Evolutionary conservation across 257 asterid genomes (phyloP), one percentile per base, ranked within the genome.

Genomic region (Knoxia roxburghii): DNA sequence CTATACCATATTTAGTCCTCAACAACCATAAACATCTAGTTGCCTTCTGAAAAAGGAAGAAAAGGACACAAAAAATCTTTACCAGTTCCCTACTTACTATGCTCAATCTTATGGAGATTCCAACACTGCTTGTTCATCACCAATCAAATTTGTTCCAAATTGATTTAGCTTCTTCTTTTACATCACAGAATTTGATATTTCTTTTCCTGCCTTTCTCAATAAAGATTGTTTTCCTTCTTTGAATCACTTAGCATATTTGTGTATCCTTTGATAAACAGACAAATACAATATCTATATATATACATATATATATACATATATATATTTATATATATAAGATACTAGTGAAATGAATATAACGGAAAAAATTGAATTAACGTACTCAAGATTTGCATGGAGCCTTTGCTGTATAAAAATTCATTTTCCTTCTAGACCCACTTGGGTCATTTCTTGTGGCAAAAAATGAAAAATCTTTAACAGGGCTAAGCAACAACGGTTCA

Each of bases 401-500:
- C 53, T 52, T 52, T 67, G 52, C 32, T 39, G 10, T 7, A 54
- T 13, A 18, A 39, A 53, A 53, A 13, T 45, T 59, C n/a, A 64
- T 18, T 46, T 64, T 11, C 40, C n/a, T 13, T 54, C 26, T 27
- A 55, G 3, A 21, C 55, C 23, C n/a, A 54, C 6, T 40, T 30
- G 1, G 6, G 29, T 10, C 20, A 63, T 0, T 15, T 63, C 52
- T 7, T 9, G 8, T 26, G 2, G n/a, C 8, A 2, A 5, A 56
- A 29, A 35, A 2, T 40, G 45, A 56, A 57, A 57, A 35, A 57
- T 15, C 18, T 37, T 33, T 8, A 20, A n/a, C 11, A 7, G n/a
- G 56, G 6, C 29, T n/a, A 20, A 13, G 62, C 40, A 24, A 41
- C 68, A 63, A 63, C n/a, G n/a, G n/a, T 61, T 64, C 39, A 15